Base-by-base conservation (phyloP, 305 asterid genomes). In the Rubia tinctorum region DNA sequence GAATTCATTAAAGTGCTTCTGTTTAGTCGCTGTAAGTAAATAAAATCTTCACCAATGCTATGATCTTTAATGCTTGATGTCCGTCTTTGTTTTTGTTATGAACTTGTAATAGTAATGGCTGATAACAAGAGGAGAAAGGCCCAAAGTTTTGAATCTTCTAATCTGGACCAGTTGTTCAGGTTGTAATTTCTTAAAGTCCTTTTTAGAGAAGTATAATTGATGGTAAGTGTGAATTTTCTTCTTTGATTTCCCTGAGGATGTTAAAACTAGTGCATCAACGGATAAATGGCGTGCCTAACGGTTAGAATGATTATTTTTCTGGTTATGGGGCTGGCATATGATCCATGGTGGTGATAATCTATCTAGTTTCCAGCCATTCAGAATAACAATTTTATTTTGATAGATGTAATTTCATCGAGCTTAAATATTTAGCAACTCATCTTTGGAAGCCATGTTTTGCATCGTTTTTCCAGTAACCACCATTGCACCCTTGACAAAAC, bases 11-110 rank as follows among this genome's bases (percentile, higher is more conserved):
- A 91, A 88, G 79, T 93, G 98, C 87, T 86, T 86, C 76, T 93
- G 98, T 87, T 86, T 89, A 71, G 91, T 93, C 81, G 91, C 95
- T 55, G 98, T 93, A 85, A 78, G 93, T 80, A 25, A 74, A 15
- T 73, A 30, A 68, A 74, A 45, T 66, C 68, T 67, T 42, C 70
- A 43, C 39, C 65, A 37, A 77, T 74, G 43, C 53, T 14, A 63
- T 17, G 77, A 61, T 72, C 51, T 42, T 58, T 72, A n/a, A 20
- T 47, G 71, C 18, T 66, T 58, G 14, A 17, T 61, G 66, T 61
- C 13, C 15, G 17, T 58, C 39, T 67, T 64, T 69, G 65, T 68
- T 51, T 44, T 23, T 51, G n/a, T 6, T 49, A 12, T 51, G 17
- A 51, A 51, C 40, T 47, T 64, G 63, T 61, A n/a, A n/a, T 30